Evolutionary conservation across 2,329 filamentous ascomycete genomes (phyloP).

Genomic region (Ophiostoma sp.): DNA sequence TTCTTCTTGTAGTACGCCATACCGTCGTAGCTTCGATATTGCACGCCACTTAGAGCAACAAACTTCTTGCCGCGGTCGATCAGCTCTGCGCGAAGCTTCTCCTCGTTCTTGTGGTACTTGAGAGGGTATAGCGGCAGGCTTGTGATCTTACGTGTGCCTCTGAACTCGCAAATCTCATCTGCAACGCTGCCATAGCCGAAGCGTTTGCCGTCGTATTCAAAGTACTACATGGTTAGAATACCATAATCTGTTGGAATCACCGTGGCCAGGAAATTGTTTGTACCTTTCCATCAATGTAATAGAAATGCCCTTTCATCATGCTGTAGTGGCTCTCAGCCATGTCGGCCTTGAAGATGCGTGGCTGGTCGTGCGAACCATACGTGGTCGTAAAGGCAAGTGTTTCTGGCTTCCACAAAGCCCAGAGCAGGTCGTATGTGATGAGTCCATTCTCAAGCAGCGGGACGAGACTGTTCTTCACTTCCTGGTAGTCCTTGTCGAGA

Average conservation of each 20-base stretch:
- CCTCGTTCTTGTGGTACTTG: constrained; percentile 69
- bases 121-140: constrained; percentile 72
- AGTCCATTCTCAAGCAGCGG: constrained; percentile 75
- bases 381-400: constrained; percentile 72
- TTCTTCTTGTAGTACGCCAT: constrained; percentile 82
- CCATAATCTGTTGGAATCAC: not conserved
- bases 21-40: constrained; percentile 77
- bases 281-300: constrained; percentile 64
- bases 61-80: constrained; percentile 82
- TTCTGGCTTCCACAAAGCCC: constrained; percentile 85
- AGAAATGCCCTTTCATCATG: constrained; percentile 69
- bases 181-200: constrained; percentile 71
- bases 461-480: constrained; percentile 72
- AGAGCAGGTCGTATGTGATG: constrained; percentile 83
- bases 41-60: constrained; percentile 70
- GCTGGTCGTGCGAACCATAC: constrained; percentile 70
- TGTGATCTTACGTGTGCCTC: constrained; percentile 76
- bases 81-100: constrained; percentile 58
- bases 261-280: not conserved
- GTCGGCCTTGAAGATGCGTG: constrained; percentile 77
- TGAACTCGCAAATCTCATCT: constrained; percentile 68
- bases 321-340: constrained; percentile 63
- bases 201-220: constrained; percentile 83
- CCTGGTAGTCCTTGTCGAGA: constrained; percentile 62
- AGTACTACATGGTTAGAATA: constrained; percentile 46